phyloP scores from a whole-genome alignment of 73 alveolate genomes.

The Stentor coeruleus region DNA sequence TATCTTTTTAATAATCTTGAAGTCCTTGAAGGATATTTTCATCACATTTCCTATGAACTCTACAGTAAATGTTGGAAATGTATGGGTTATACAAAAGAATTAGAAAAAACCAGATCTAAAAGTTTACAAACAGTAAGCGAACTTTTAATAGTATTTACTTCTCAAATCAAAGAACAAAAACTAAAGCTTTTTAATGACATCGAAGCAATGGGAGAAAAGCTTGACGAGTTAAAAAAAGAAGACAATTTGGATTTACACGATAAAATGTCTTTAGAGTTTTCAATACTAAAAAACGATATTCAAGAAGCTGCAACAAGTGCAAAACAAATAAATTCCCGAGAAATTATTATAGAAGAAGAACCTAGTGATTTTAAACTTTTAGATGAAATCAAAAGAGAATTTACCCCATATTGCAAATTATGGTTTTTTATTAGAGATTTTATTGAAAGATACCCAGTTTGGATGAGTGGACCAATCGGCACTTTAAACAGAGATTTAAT shows the following conservation, averaged over 20 bases:
- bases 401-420: conserved; percentile 40
- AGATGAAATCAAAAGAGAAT: conserved; percentile 29
- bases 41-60: conserved; percentile 52
- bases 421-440: conserved; percentile 52
- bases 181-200: conserved; percentile 35
- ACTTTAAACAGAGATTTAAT: conserved; percentile 43
- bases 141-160: conserved; percentile 51
- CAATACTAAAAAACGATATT: conserved; percentile 37
- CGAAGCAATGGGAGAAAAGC: conserved; percentile 34
- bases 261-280: conserved; percentile 30
- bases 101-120: conserved; percentile 44
- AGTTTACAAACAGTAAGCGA: conserved; percentile 48
- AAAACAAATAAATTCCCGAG: conserved; percentile 47
- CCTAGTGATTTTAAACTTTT: conserved; percentile 39
- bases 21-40: conserved; percentile 57
- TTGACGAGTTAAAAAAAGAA: conserved; percentile 37
- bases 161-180: conserved; percentile 40
- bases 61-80: conserved; percentile 68
- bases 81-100: conserved; percentile 55
- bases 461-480: conserved; percentile 39
- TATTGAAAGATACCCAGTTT: conserved; percentile 35
- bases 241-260: conserved; percentile 36
- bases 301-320: conserved; percentile 36
- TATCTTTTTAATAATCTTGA: conserved; percentile 58
- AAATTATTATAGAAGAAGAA: conserved; percentile 32